Conservation (phyloP, 2,329 filamentous ascomycete species). For the Microdochium paspali region DNA sequence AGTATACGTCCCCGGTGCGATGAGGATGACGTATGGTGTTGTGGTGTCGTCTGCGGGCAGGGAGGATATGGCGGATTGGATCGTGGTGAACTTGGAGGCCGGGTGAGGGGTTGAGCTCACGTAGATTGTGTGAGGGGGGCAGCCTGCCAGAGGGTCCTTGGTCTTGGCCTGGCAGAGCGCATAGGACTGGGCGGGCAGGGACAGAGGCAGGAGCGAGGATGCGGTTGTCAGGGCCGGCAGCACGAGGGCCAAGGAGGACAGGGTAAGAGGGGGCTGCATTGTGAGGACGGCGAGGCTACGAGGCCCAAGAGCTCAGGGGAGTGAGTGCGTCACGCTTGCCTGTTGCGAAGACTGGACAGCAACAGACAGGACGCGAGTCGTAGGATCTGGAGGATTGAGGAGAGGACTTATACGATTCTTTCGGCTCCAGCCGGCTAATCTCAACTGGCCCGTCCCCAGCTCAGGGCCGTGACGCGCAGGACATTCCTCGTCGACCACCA, state of each 20-base stretch:
- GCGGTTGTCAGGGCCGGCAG: not conserved
- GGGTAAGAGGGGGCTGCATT: not conserved
- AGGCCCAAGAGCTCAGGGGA: too few species aligned
- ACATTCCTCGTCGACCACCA: too few species aligned
- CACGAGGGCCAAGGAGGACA: not conserved
- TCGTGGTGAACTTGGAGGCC: conserved; percentile 24
- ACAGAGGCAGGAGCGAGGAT: conserved; percentile 1
- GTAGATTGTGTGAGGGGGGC: conserved; percentile 28
- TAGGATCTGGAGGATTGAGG: too few species aligned
- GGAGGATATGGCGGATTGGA: conserved; percentile 30
- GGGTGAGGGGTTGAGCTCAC: conserved; percentile 23
- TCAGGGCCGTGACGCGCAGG: too few species aligned
- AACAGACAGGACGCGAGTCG: too few species aligned
- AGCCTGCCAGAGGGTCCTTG: conserved; percentile 22
- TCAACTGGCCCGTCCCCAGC: too few species aligned
- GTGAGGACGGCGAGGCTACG: too few species aligned
- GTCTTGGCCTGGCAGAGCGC: conserved; percentile 21
- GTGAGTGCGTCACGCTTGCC: too few species aligned
- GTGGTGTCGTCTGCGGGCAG: conserved; percentile 29
- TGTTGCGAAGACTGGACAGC: too few species aligned
- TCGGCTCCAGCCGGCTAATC: too few species aligned
- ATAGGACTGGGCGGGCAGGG: conserved; percentile 16
- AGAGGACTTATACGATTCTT: too few species aligned
- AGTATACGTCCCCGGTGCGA: conserved; percentile 49
- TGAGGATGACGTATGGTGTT: conserved; percentile 42